Conservation (phyloP, 2,329 filamentous ascomycete genomes). For the Myriosclerotinia curreyana region DNA sequence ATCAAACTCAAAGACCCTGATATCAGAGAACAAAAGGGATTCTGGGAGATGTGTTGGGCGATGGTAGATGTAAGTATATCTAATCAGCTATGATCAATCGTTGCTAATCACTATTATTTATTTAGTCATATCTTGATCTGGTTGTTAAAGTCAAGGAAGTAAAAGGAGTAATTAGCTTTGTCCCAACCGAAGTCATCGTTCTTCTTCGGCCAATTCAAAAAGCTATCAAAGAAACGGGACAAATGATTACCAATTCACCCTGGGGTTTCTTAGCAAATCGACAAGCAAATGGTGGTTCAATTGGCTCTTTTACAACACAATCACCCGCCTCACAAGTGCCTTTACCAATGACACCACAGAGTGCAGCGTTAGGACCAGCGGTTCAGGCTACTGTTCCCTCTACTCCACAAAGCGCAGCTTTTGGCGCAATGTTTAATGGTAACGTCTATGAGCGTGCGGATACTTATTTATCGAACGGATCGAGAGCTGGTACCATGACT, state of each 20-base stretch:
- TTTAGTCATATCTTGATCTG: constrained; percentile 63
- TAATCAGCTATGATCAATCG: neutral
- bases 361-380: constrained; percentile 82
- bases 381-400: constrained; percentile 85
- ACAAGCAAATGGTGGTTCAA: constrained; percentile 30
- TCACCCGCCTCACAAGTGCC: constrained; percentile 50
- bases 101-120: constrained; percentile 30
- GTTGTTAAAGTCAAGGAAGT: constrained; percentile 57
- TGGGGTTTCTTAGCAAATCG: constrained; percentile 52
- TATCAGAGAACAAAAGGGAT: constrained; percentile 59
- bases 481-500: constrained; percentile 38
- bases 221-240: constrained; percentile 75
- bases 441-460: constrained; percentile 39
- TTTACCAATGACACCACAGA: constrained; percentile 82
- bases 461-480: constrained; percentile 35
- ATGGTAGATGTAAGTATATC: constrained; percentile 53
- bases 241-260: constrained; percentile 64
- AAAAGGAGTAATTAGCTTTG: constrained; percentile 47
- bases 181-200: constrained; percentile 65
- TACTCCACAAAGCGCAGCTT: constrained; percentile 48
- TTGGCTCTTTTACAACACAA: constrained; percentile 32
- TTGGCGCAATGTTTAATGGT: constrained; percentile 36
- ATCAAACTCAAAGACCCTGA: constrained; percentile 85
- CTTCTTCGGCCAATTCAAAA: constrained; percentile 79
- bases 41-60: constrained; percentile 70